phyloP scores from a whole-genome alignment of 2,329 filamentous ascomycete genomes.

The Trichoderma sp. region DNA sequence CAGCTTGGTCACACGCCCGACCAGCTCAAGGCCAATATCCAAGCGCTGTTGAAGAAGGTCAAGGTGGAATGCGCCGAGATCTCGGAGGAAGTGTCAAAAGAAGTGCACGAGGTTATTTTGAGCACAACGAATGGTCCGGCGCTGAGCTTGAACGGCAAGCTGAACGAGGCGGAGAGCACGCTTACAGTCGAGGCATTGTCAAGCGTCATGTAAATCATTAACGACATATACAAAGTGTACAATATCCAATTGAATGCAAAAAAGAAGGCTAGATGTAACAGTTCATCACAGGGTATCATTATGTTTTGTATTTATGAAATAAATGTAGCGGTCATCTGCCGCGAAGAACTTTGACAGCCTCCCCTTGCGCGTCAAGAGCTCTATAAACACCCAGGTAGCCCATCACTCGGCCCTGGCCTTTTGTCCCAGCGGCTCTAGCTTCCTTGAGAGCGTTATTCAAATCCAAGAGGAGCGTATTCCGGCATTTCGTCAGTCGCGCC shows the following conservation, averaged over 20 bases:
- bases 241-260: slow-evolving; percentile 37
- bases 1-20: slow-evolving; percentile 88
- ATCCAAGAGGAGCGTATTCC: slow-evolving; percentile 59
- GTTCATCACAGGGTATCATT: slow-evolving; percentile 35
- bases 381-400: slow-evolving; percentile 56
- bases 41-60: slow-evolving; percentile 70
- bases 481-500: slow-evolving; percentile 54
- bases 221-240: slow-evolving; percentile 40
- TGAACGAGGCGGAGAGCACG: slow-evolving; percentile 62
- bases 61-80: slow-evolving; percentile 78
- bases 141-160: slow-evolving; percentile 80
- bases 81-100: slow-evolving; percentile 52
- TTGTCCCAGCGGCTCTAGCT: slow-evolving; percentile 45
- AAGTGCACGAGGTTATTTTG: slow-evolving; percentile 67
- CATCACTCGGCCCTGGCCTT: slow-evolving; percentile 50
- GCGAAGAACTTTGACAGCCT: slow-evolving; percentile 52
- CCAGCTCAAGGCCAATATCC: slow-evolving; percentile 82
- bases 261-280: slow-evolving; percentile 25
- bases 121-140: slow-evolving; percentile 87
- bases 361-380: slow-evolving; percentile 53
- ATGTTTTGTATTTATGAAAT: neutral
- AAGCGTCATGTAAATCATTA: slow-evolving; percentile 52
- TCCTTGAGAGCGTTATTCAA: slow-evolving; percentile 53
- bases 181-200: slow-evolving; percentile 56
- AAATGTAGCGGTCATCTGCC: slow-evolving; percentile 35